These are phyloP conservation scores for Phragmites australis DNA, from an alignment of 176 grass and related monocot species.

Conservation along the genomic window DNA sequence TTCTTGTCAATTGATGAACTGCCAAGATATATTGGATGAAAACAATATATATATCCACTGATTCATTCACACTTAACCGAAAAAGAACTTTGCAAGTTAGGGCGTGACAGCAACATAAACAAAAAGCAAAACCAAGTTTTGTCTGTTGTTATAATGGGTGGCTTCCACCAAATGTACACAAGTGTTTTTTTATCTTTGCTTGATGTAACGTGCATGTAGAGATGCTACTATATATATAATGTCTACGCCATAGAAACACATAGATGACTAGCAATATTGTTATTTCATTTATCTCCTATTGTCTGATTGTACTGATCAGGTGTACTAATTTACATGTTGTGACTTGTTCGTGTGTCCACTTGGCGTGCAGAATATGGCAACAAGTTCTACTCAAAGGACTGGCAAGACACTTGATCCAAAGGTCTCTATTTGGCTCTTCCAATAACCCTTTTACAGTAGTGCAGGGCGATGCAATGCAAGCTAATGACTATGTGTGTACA, in stretches of 20 bases:
- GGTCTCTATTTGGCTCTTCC: constrained; percentile 28
- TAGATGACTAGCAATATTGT: background rate
- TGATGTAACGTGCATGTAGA: constrained; percentile 49
- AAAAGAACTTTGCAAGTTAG: constrained; percentile 43
- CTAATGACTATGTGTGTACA: background rate
- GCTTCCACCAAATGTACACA: constrained; percentile 51
- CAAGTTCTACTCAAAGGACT: constrained; percentile 44
- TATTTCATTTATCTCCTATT: background rate
- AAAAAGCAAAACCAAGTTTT: constrained; percentile 40
- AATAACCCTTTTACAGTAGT: background rate
- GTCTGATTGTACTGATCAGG: background rate
- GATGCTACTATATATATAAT: constrained; percentile 15
- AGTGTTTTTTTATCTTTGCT: constrained; percentile 39
- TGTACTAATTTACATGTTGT: constrained; percentile 22
- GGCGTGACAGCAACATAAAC: constrained; percentile 44
- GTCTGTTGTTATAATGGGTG: constrained; percentile 54
- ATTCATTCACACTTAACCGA: constrained; percentile 35
- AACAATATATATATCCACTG: constrained; percentile 6
- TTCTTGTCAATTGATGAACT: constrained; percentile 46
- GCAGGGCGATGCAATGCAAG: constrained; percentile 23
- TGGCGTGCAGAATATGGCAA: constrained; percentile 57
- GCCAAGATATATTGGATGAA: constrained; percentile 34
- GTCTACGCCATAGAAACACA: background rate
- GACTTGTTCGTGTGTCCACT: background rate
- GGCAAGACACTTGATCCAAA: constrained; percentile 72